Evolutionary conservation across 257 asterid genomes (phyloP).

Genomic region (Solanum gracilifrons): DNA sequence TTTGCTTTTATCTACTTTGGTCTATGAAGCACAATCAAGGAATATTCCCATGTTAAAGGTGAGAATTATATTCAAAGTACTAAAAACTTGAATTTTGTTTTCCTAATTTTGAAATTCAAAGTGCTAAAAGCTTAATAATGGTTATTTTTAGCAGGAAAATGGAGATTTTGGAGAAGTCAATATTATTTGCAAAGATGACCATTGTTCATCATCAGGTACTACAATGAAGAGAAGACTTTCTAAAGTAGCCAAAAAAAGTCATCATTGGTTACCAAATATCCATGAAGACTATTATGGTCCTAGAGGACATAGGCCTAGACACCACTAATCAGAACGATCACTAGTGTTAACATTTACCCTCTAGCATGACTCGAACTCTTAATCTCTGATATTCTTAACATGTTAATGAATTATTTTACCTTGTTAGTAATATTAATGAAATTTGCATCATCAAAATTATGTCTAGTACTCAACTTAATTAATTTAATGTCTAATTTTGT

Average conservation of each 20-base stretch:
- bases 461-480: background rate
- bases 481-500: background rate
- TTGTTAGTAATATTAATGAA: background rate
- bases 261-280: conserved; percentile 67
- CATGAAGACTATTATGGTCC: conserved; percentile 88
- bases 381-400: background rate
- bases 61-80: background rate
- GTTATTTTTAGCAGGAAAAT: conserved; percentile 12
- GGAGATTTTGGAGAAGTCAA: conserved; percentile 5
- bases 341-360: background rate
- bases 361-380: fast-evolving
- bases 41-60: conserved; percentile 20
- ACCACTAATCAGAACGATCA: conserved; percentile 19
- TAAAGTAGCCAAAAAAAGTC: conserved; percentile 33
- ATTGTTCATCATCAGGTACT: conserved; percentile 44
- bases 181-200: conserved; percentile 5
- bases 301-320: conserved; percentile 51
- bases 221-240: conserved; percentile 28
- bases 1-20: conserved; percentile 29
- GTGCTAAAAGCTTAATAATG: background rate
- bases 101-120: background rate
- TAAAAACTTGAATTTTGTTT: background rate
- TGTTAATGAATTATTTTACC: background rate
- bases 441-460: background rate
- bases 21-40: conserved; percentile 39